Evolutionary conservation across 768 basidiomycete genomes (phyloP), one percentile per base, ranked within the genome.

Genomic region (Auriscalpium orientale): DNA sequence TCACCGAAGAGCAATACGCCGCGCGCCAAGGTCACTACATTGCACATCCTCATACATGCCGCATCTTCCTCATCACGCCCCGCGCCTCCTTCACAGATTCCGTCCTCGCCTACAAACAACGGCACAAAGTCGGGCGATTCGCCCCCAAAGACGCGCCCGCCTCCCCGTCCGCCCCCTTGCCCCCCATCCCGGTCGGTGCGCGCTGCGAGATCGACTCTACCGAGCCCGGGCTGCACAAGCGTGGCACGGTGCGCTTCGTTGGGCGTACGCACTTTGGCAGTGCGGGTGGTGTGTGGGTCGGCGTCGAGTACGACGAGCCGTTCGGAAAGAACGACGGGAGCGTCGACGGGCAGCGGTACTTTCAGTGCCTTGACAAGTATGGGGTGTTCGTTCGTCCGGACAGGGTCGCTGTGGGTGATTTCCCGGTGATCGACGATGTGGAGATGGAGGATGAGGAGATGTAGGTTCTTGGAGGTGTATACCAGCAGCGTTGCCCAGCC

Each of bases 281-380:
- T 56, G 80, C 75, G 13, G 66, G 70, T 4, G 82, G 86, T 0
- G 70, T 82, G 0, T 98, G 95, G 95, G 80, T 98, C 1, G 95
- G 95, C 0, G 76, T 98, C 18, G 91, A 95, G 68, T 91, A 94
- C 65, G 95, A 98, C 66, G 95, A 98, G 64, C 95, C 95, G 3
- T 77, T 91, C 21, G 95, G 95, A 11, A 98, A 95, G 74, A 94
- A 95, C 59, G 89, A 98, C 68, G 95, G 95, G 60, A 95, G 94
- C 1, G 87, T 95, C 3, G 80, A 92, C 65, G 92, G 90, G 1
- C 82, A 84, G 59, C 74, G 76, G n/a, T 98, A 97, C 66, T 98
- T 98, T 66, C 76, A 80, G 9, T 93, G 92, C 67, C 72, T 70
- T 46, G 81, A 82, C 9, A 85, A 84, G 48, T 84, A 87, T 55